Percentiles rank a stretch among this genome's conserved stretches.
These are phyloP conservation scores for Penicillium brevicompactum DNA, from an alignment of 2,329 filamentous ascomycete species.

Conservation along the genomic window DNA sequence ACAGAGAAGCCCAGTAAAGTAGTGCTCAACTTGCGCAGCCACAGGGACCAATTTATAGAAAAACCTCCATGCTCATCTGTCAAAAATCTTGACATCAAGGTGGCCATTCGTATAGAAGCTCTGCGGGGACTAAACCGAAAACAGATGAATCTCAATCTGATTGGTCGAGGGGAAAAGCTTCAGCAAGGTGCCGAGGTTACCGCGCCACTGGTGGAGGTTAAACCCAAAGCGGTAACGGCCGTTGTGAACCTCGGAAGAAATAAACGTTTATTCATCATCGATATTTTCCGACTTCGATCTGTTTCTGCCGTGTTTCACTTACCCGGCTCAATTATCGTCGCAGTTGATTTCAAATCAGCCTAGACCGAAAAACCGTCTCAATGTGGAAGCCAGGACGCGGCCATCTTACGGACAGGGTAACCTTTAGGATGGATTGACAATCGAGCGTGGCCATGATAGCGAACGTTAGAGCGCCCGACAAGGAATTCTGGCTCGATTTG, in stretches of 20 bases:
- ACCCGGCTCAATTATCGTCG: background rate
- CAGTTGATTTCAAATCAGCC: background rate
- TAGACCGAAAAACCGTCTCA: background rate
- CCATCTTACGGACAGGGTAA: background rate
- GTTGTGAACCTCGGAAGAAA: background rate
- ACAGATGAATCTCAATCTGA: background rate
- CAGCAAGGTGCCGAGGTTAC: background rate
- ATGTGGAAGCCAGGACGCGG: background rate
- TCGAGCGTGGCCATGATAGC: background rate
- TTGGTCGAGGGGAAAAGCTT: background rate
- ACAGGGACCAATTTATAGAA: background rate
- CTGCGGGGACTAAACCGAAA: slow-evolving; percentile 18
- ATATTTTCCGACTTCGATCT: background rate
- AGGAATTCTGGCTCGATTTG: too few relatives aligned
- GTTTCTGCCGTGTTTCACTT: background rate
- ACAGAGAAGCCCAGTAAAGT: slow-evolving; percentile 37
- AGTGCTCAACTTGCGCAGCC: slow-evolving; percentile 9
- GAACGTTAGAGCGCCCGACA: background rate
- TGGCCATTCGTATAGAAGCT: background rate
- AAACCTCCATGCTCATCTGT: background rate
- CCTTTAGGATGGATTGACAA: background rate
- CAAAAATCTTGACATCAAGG: background rate
- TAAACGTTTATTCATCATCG: background rate
- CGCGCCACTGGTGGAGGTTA: slow-evolving; percentile 12
- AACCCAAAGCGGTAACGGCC: slow-evolving; percentile 1